Conservation (phyloP, 345 rosid genomes). For the Mercurialis annua region DNA sequence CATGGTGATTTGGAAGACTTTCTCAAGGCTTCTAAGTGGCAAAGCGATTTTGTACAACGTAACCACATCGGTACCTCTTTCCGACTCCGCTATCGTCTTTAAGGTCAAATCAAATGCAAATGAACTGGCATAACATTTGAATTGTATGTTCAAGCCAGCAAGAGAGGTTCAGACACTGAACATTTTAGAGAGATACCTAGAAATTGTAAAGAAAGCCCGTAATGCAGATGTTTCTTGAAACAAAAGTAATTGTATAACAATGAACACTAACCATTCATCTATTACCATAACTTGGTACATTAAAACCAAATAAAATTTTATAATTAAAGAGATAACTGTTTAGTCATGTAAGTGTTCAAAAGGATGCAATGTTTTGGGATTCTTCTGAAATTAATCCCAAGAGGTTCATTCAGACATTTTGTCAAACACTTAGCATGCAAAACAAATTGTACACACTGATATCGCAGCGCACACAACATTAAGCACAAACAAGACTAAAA, state of each 20-base stretch:
- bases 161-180: not conserved
- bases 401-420: no score
- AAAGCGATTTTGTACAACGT: conserved; percentile 21
- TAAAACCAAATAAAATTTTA: not conserved
- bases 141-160: conserved; percentile 1
- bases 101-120: not conserved
- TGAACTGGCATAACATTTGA: not conserved
- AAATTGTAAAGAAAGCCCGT: not conserved
- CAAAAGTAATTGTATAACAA: not conserved
- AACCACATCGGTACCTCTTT: conserved; percentile 40
- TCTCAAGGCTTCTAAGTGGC: conserved; percentile 25
- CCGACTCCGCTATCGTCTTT: not conserved
- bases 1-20: conserved; percentile 37
- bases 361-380: no score
- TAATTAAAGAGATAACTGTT: no score
- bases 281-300: not conserved
- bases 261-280: not conserved
- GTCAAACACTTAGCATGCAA: no score
- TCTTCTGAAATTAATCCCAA: no score
- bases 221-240: not conserved
- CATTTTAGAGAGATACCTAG: not conserved
- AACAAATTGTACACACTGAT: no score
- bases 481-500: no score
- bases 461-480: no score
- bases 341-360: no score